Base-by-base conservation (phyloP, 805 yeast species). In the Saturnispora halmiae region DNA sequence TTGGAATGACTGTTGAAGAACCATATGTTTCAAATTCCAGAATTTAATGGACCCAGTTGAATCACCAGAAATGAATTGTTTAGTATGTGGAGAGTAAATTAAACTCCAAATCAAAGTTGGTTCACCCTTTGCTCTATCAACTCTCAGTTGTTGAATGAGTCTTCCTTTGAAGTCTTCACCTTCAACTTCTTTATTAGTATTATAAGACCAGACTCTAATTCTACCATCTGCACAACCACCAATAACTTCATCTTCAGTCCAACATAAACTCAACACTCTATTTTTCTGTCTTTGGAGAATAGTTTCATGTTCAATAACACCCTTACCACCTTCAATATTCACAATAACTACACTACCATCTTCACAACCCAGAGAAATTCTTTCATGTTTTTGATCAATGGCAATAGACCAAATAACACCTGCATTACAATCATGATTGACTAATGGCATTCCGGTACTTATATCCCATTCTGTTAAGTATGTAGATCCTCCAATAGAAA, bases 141-240 rank as follows among this genome's bases (percentile, higher is more conserved):
- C 96, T 54, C 86, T 79, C 84, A 92, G 78, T 2, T 95, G 80
- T 19, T 83, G 77, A 14, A 82, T 50, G n/a, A 90, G 61, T 51
- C 94, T 70, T 16, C 92, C 87, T 44, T 67, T 73, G 20, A 36
- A 28, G 14, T 34, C 39, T 21, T 38, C 40, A 21, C 5, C 31
- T 10, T 34, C 40, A 18, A 34, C 39, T 18, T 16, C 31, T 4
- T 16, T 13, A 8, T 61, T 53, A 6, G 61, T 67, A 1, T 54
- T 53, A 16, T 66, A 61, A 13, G 72, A 64, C 96, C 97, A 92
- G 34, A 82, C 77, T 56, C 96, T 75, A 28, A 92, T 71, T 54
- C 84, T 73, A 18, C 95, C 98, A 60, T 92, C 97, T 1, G 96
- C 84, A 60, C 97, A 92, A 10, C 98, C 98, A 37, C 96, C 96